These are phyloP conservation scores for Hyaloscypha hepaticicola DNA, from an alignment of 495 filamentous ascomycete genomes.

Conservation along the genomic window DNA sequence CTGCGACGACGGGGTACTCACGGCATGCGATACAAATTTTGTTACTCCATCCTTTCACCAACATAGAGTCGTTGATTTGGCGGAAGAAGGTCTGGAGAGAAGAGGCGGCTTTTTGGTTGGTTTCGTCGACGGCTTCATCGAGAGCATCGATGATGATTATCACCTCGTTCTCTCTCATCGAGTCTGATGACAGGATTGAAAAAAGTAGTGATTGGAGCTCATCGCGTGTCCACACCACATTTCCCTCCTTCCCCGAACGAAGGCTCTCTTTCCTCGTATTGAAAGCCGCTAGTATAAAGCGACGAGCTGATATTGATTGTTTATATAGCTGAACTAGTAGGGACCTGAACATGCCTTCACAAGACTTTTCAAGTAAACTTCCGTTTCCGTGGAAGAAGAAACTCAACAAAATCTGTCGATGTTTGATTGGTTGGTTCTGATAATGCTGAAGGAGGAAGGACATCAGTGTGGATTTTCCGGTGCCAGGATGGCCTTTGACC, in stretches of 20 bases:
- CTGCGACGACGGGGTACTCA: slow-evolving; percentile 35
- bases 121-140: slow-evolving; percentile 39
- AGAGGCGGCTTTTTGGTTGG: slow-evolving; percentile 30
- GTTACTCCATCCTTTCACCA: background rate
- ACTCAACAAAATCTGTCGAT: slow-evolving; percentile 28
- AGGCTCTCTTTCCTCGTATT: background rate
- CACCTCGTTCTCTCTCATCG: slow-evolving; percentile 19
- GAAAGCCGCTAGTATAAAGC: background rate
- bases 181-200: slow-evolving; percentile 6
- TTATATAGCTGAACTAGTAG: slow-evolving; percentile 38
- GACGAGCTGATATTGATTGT: slow-evolving; percentile 21
- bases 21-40: slow-evolving; percentile 41
- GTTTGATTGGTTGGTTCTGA: background rate
- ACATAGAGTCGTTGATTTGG: background rate
- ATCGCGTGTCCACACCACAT: background rate
- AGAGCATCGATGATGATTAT: slow-evolving; percentile 37
- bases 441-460: background rate
- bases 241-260: background rate
- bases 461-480: slow-evolving; percentile 55
- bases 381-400: slow-evolving; percentile 43
- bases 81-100: background rate
- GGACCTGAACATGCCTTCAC: slow-evolving; percentile 37
- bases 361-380: slow-evolving; percentile 33
- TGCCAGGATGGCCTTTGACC: slow-evolving; percentile 56
- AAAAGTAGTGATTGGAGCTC: background rate